Conservation (phyloP, 306 rosid species). For the Vigna nakashimae region DNA sequence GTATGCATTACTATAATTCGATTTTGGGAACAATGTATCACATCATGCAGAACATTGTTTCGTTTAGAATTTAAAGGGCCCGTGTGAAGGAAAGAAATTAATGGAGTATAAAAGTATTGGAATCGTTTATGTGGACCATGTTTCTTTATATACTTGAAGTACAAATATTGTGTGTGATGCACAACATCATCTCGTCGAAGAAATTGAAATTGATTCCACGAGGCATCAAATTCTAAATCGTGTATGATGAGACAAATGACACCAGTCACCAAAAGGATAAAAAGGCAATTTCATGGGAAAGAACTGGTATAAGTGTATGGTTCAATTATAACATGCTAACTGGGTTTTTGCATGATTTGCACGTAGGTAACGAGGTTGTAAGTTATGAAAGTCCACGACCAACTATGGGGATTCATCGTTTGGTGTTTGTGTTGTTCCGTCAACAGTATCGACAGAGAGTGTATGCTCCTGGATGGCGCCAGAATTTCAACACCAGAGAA, state of each 20-base stretch:
- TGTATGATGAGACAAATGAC: background rate
- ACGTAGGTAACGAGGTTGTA: constrained; percentile 47
- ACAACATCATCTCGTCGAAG: background rate
- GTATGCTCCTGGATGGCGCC: constrained; percentile 90
- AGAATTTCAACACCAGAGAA: constrained; percentile 77
- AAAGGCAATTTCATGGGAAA: background rate
- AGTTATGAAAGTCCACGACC: constrained; percentile 68
- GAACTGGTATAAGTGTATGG: no score
- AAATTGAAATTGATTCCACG: background rate
- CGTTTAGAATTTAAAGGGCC: no score
- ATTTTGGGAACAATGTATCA: constrained; percentile 5
- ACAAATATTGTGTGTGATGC: background rate
- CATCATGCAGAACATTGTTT: background rate
- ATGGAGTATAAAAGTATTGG: constrained; percentile 9
- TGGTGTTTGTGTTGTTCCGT: constrained; percentile 66
- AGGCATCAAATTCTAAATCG: constrained; percentile 35
- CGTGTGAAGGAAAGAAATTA: no score
- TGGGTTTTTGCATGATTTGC: background rate
- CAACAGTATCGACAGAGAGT: constrained; percentile 79
- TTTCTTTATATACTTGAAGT: background rate
- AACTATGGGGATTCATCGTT: constrained; percentile 74
- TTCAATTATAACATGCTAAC: background rate
- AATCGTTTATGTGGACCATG: constrained; percentile 26
- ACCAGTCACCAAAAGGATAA: background rate
- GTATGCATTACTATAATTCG: background rate